Evolutionary conservation across 257 asterid species (phyloP).

Genomic region (Solanum sitiens): DNA sequence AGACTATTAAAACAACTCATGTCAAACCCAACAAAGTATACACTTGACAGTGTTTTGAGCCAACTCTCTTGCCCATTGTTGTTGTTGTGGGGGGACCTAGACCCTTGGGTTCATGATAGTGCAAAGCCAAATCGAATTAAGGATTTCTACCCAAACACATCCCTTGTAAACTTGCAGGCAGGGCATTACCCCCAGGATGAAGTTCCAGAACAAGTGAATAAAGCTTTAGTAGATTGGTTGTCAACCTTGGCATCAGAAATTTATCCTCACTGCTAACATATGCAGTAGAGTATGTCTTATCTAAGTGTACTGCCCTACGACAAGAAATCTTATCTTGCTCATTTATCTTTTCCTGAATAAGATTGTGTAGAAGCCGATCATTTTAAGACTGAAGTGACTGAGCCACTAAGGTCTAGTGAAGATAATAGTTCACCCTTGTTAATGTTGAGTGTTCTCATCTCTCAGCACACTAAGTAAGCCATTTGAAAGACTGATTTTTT

Average conservation of each 20-base stretch:
- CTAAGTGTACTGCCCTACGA: not conserved
- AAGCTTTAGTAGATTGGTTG: conserved; percentile 77
- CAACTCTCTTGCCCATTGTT: conserved; percentile 73
- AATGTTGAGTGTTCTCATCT: not conserved
- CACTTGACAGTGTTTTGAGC: conserved; percentile 58
- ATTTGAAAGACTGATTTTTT: not conserved
- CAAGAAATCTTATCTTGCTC: not conserved
- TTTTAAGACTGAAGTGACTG: not conserved
- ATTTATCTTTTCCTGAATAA: not conserved
- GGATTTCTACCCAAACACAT: conserved; percentile 59
- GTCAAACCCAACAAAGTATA: conserved; percentile 67
- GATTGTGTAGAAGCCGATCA: not conserved
- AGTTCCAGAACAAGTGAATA: conserved; percentile 77
- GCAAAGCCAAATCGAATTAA: conserved; percentile 65
- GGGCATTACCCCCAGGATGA: conserved; percentile 97
- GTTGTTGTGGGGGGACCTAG: conserved; percentile 84
- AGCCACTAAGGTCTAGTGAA: not conserved
- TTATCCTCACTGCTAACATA: not conserved
- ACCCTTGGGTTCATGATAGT: conserved; percentile 79
- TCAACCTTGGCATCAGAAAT: conserved; percentile 15
- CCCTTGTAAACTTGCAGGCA: conserved; percentile 65
- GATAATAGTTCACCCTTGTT: not conserved
- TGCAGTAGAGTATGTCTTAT: not conserved
- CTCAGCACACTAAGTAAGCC: not conserved
- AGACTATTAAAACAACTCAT: conserved; percentile 69